Evolutionary conservation across 495 filamentous ascomycete genomes (phyloP).

Genomic region (Lophiotrema nucula): DNA sequence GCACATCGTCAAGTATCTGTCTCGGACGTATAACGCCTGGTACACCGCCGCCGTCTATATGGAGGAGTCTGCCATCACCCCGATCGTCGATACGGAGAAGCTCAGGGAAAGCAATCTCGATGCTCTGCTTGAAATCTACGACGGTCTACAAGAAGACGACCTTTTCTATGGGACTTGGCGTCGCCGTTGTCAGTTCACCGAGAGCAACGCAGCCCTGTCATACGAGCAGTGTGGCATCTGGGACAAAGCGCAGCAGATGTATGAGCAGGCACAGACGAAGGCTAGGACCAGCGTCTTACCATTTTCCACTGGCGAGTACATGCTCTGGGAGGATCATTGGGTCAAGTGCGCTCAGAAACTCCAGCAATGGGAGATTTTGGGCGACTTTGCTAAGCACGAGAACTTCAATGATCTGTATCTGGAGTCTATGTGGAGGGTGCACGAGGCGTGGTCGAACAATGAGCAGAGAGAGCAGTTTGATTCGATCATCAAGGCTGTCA

Average conservation of each 20-base stretch:
- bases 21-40: slow-evolving; percentile 91
- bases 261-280: slow-evolving; percentile 95
- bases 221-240: slow-evolving; percentile 99
- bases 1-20: slow-evolving; percentile 91
- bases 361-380: slow-evolving; percentile 96
- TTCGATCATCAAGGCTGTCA: slow-evolving; percentile 87
- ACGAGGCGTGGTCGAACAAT: slow-evolving; percentile 84
- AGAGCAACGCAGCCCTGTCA: slow-evolving; percentile 93
- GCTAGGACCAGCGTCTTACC: slow-evolving; percentile 88
- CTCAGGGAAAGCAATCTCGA: slow-evolving; percentile 93
- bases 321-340: slow-evolving; percentile 99
- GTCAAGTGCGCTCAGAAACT: slow-evolving; percentile 95
- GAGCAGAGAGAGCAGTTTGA: slow-evolving; percentile 87
- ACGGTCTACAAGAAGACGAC: slow-evolving; percentile 86
- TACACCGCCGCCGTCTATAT: slow-evolving; percentile 82
- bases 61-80: slow-evolving; percentile 78
- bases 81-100: slow-evolving; percentile 75
- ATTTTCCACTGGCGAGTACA: slow-evolving; percentile 95
- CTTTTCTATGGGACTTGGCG: slow-evolving; percentile 98
- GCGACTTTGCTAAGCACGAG: slow-evolving; percentile 98
- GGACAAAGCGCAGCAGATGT: slow-evolving; percentile 95
- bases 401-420: slow-evolving; percentile 97
- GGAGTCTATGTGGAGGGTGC: slow-evolving; percentile 90
- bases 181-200: slow-evolving; percentile 87
- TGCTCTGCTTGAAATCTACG: slow-evolving; percentile 86